phyloP scores from a whole-genome alignment of 345 rosid genomes.

The Euphorbia pulcherrima region DNA sequence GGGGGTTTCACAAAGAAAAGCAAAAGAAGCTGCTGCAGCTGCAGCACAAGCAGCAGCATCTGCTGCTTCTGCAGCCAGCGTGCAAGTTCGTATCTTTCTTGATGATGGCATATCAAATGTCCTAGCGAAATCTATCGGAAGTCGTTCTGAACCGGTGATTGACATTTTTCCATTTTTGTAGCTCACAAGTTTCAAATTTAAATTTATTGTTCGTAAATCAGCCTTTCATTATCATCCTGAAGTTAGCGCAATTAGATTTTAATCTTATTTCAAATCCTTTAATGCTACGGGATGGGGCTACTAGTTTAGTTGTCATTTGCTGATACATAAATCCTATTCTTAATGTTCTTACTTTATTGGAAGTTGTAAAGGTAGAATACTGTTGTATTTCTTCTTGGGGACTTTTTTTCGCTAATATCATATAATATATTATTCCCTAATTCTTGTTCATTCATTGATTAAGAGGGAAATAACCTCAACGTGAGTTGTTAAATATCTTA shows the following conservation, averaged over 20 bases:
- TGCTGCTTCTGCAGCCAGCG: slow-evolving; percentile 88
- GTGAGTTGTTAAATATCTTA: neutral
- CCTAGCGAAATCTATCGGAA: slow-evolving; percentile 86
- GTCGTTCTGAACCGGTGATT: slow-evolving; percentile 87
- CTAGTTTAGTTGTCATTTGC: neutral
- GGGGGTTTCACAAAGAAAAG: slow-evolving; percentile 84
- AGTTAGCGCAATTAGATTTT: neutral
- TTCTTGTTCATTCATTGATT: slow-evolving; percentile 1
- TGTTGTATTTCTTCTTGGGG: neutral
- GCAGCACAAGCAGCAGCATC: slow-evolving; percentile 97
- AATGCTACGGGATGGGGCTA: neutral
- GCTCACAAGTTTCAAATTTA: slow-evolving; percentile 6
- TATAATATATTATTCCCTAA: neutral
- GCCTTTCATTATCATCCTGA: slow-evolving; percentile 11
- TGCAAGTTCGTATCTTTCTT: slow-evolving; percentile 96
- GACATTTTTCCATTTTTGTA: slow-evolving; percentile 20
- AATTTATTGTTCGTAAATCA: neutral
- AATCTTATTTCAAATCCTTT: neutral
- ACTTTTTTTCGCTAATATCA: neutral
- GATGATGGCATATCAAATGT: slow-evolving; percentile 99
- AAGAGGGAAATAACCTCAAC: neutral
- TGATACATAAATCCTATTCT: neutral
- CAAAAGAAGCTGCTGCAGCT: slow-evolving; percentile 96
- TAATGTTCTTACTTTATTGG: neutral
- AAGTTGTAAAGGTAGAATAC: neutral